Percentiles rank a stretch among this genome's conserved stretches.
Conservation (phyloP, 345 rosid species). For the Angophora floribunda region DNA sequence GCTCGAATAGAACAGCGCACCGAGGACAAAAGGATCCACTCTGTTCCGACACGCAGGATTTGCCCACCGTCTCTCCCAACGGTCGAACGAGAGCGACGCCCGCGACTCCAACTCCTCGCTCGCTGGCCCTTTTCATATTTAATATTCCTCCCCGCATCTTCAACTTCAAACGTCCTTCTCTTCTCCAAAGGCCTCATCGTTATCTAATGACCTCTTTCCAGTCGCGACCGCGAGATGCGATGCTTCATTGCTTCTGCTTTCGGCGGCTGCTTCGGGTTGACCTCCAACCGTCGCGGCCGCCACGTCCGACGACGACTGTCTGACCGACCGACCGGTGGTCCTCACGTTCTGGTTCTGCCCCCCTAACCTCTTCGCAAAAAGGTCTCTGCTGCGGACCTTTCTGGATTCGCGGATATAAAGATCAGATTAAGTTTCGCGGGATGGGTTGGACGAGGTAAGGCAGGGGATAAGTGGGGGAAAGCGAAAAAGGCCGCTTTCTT, state of each 20-base stretch:
- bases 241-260: not conserved
- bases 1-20: not conserved
- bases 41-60: not conserved
- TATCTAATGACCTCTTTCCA: not conserved
- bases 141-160: not conserved
- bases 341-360: not conserved
- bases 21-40: not conserved
- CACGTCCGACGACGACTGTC: not conserved
- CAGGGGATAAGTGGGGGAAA: not conserved
- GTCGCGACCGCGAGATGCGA: not conserved
- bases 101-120: not conserved
- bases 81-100: not conserved
- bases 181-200: not conserved
- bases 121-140: not conserved
- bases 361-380: not conserved
- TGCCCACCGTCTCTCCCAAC: not conserved
- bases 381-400: not conserved
- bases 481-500: not conserved
- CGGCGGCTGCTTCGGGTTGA: not conserved
- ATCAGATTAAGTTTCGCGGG: not conserved
- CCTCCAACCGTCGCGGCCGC: not conserved
- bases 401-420: not conserved
- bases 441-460: not conserved
- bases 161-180: no score
- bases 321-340: not conserved